Evolutionary conservation across 2,329 filamentous ascomycete genomes (phyloP), one percentile per base, ranked within the genome.

Genomic region (Magnaporthiopsis incrustans): DNA sequence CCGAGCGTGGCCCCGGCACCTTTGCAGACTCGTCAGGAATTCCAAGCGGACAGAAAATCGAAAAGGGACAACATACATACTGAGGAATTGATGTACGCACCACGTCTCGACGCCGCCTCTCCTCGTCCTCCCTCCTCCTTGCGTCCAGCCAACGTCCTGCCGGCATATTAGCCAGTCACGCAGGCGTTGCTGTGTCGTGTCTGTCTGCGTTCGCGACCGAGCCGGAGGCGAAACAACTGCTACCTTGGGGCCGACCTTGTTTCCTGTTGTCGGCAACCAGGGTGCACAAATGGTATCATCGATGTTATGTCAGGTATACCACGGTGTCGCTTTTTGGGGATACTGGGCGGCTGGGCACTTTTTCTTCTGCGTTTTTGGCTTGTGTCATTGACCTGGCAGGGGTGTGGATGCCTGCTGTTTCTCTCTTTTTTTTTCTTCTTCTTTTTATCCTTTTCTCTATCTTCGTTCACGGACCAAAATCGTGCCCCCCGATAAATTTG

Each of bases 71-170:
- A 57, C n/a, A 57, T 14, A 8, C 56, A 14, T 12, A 6, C 4
- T 27, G 12, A 58, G 57, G 14, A 25, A 58, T 58, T 60, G 6
- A 35, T 2, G 25, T 32, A 14, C 25, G 11, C 25, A 30, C 8
- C 4, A 15, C 11, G 4, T 32, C 30, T 32, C 57, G 12, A 25
- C 57, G 32, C 22, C 27, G 27, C 15, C 57, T 59, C 30, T 59
- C 57, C 57, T 59, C 57, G 32, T 35, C 57, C 57, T 59, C 57
- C 57, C 57, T 59, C 57, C 27, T 59, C 57, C 58, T 35, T 60
- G 58, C 58, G 25, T 60, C 15, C 33, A 18, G 1, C 5, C 15
- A 30, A 27, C 18, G 26, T 58, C 12, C 57, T 27, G 14, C 15
- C 14, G 15, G 14, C 38, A 44, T 15, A 44, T 44, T 44, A 44